Base-by-base conservation (phyloP, 2,329 filamentous ascomycete species). In the Botrytis hyacinthi region DNA sequence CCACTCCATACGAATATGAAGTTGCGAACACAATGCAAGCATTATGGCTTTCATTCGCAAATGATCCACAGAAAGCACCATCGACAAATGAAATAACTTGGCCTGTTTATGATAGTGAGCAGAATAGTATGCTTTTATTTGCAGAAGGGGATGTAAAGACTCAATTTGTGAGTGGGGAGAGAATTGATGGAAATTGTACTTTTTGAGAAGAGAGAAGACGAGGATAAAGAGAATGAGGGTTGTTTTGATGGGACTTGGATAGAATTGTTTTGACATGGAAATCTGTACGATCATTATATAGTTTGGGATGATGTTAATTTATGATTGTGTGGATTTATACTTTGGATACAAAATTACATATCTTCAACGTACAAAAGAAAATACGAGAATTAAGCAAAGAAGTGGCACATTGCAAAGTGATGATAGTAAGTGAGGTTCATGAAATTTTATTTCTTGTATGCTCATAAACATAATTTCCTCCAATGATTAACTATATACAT, bases 11-110 rank as follows among this genome's bases (percentile, higher is more conserved):
- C 12, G 69, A 71, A 62, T 71, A 69, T 4, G 35, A 69, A 54
- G 26, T 69, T 10, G 46, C 48, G 10, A 14, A 69, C 9, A 35
- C 9, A 16, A 71, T 61, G 69, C 57, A 62, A 48, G 69, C 40
- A 48, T 59, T 71, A 3, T 62, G 59, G 69, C 59, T 71, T 9
- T 63, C 69, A 1, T 71, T 71, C 26, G 69, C 69, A 10, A 62
- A 63, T 9, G 26, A 71, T 63, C 29, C 59, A 16, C 7, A 10
- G 6, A 40, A 29, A 9, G 69, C 54, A 37, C 69, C 59, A 26
- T 26, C 29, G 10, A 22, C 14, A 26, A 42, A 26, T 22, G 42
- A 29, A 7, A 37, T 71, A 20, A 54, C 29, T 7, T 71, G 69
- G 69, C 59, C 59, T 18, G 22, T 40, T 10, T 65, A 63, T 54